phyloP scores from a whole-genome alignment of 78 protist genomes.

The Dictyostelium firmibasis region DNA sequence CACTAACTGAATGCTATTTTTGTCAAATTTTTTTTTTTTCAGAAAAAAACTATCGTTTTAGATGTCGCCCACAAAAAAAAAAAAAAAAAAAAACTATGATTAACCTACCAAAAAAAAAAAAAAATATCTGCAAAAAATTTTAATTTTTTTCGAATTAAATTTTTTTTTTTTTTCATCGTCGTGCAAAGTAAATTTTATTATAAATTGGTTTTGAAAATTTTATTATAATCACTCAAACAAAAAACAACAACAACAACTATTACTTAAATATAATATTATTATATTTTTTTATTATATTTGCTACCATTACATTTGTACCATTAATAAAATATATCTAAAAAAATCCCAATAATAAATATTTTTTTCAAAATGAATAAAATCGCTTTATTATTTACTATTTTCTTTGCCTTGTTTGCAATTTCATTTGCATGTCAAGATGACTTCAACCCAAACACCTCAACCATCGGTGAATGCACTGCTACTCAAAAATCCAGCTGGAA shows the following conservation, averaged over 20 bases:
- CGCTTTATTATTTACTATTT: background rate
- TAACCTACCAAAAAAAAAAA: background rate
- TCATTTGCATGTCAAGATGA: conserved; percentile 10
- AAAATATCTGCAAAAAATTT: background rate
- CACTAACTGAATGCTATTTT: background rate
- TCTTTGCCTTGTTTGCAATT: background rate
- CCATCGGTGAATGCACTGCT: conserved; percentile 12
- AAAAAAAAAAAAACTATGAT: background rate
- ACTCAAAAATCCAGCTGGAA: background rate
- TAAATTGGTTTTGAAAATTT: too few relatives aligned
- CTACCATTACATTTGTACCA: conserved; percentile 6
- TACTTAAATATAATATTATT: background rate
- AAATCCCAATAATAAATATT: background rate
- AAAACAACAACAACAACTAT: background rate
- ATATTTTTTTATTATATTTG: background rate
- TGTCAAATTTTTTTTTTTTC: background rate
- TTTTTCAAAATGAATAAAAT: conserved; percentile 19
- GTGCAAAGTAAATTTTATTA: too few relatives aligned
- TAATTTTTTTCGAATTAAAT: background rate
- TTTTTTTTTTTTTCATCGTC: background rate
- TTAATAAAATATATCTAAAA: background rate
- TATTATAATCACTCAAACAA: background rate
- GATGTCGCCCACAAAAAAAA: background rate
- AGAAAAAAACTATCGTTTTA: background rate
- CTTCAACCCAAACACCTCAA: background rate